A percentile compares a stretch with the other conserved stretches of the same genome.
These are phyloP conservation scores for Botrytis elliptica DNA, from an alignment of 2,329 filamentous ascomycete species.

Conservation along the genomic window DNA sequence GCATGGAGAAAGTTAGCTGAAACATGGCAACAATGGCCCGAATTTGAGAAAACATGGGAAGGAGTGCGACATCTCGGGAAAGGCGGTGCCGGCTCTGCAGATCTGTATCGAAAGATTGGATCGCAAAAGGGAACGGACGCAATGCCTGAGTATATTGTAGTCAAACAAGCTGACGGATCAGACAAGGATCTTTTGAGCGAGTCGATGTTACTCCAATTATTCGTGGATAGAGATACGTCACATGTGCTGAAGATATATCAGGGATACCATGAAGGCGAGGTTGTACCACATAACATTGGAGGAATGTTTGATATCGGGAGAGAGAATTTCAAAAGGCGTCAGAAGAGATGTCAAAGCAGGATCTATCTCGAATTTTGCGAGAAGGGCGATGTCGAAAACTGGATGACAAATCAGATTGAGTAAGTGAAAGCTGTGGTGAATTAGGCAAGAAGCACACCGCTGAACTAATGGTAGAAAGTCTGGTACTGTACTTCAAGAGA, in stretches of 20 bases:
- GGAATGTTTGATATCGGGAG: conserved; percentile 8
- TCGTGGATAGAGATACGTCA: not conserved
- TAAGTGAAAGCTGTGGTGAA: not conserved
- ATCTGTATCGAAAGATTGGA: not conserved
- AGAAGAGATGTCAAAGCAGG: not conserved
- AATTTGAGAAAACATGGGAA: not conserved
- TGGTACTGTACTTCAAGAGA: not conserved
- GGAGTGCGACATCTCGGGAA: not conserved
- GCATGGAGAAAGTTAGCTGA: not conserved
- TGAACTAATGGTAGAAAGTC: not conserved
- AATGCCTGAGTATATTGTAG: not conserved
- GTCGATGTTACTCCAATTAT: not conserved
- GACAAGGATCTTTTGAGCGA: not conserved
- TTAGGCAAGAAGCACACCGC: fast-evolving
- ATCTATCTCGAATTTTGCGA: conserved; percentile 7
- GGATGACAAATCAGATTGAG: not conserved
- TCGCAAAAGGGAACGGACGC: not conserved
- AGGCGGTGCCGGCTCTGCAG: not conserved
- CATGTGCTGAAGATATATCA: conserved; percentile 2
- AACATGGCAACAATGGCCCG: not conserved
- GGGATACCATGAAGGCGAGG: not conserved
- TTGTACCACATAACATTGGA: not conserved
- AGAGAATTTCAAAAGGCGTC: not conserved
- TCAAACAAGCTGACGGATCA: not conserved
- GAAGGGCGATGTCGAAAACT: not conserved